phyloP scores from a whole-genome alignment of 805 yeast species.

The Saccharomycopsis olivae region DNA sequence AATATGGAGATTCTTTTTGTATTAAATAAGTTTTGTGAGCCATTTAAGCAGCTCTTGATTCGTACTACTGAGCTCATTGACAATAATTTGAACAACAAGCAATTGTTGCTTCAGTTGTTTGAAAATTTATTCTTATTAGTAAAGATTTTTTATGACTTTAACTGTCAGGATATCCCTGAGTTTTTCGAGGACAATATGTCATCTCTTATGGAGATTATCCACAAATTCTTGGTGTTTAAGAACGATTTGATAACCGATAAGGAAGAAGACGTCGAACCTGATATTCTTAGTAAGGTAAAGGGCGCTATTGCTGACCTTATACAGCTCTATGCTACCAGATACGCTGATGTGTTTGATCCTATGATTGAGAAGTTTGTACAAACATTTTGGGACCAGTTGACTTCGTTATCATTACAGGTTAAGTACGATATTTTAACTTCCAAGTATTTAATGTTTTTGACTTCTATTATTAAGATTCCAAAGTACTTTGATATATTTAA shows the following conservation, averaged over 20 bases:
- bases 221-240: constrained; percentile 61
- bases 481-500: constrained; percentile 57
- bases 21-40: constrained; percentile 67
- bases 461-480: constrained; percentile 67
- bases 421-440: constrained; percentile 81
- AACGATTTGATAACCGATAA: constrained; percentile 44
- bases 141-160: constrained; percentile 84
- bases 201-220: constrained; percentile 68
- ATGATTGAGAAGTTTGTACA: constrained; percentile 70
- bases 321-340: constrained; percentile 78
- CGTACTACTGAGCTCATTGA: constrained; percentile 59
- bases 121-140: constrained; percentile 62
- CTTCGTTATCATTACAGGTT: constrained; percentile 52
- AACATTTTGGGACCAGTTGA: constrained; percentile 69
- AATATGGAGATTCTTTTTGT: constrained; percentile 83
- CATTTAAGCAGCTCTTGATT: constrained; percentile 62
- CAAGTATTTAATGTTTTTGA: constrained; percentile 68
- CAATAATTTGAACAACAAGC: constrained; percentile 29
- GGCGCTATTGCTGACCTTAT: constrained; percentile 78
- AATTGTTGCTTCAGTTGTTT: constrained; percentile 45
- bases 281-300: constrained; percentile 59
- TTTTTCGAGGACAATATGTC: constrained; percentile 87
- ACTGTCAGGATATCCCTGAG: constrained; percentile 97
- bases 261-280: constrained; percentile 58
- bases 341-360: constrained; percentile 83